These are phyloP conservation scores for Yarrowia yakushimensis DNA, from an alignment of 805 yeast species.

Conservation along the genomic window DNA sequence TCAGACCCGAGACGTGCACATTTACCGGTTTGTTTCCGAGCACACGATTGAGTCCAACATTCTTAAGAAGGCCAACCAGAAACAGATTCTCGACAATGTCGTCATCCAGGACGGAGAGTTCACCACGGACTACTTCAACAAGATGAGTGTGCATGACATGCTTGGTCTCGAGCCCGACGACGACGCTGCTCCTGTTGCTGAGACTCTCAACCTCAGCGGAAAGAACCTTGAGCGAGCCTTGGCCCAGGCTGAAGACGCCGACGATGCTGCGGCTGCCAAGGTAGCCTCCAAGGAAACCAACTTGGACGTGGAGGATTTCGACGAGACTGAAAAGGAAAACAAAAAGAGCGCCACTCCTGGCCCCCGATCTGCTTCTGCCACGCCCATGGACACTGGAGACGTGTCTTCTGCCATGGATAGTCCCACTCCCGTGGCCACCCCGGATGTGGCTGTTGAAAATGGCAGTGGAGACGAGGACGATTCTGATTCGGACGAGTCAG, in stretches of 20 bases:
- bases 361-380: constrained; percentile 32
- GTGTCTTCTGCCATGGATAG: constrained; percentile 28
- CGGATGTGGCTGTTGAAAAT: not conserved
- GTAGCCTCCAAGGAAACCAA: constrained; percentile 83
- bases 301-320: constrained; percentile 82
- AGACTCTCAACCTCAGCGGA: constrained; percentile 33
- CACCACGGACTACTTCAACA: constrained; percentile 92
- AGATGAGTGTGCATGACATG: constrained; percentile 78
- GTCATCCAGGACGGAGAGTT: constrained; percentile 98
- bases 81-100: constrained; percentile 87
- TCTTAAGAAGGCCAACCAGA: constrained; percentile 88
- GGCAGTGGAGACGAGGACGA: not conserved
- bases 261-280: constrained; percentile 69
- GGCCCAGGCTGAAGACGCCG: constrained; percentile 94
- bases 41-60: constrained; percentile 95
- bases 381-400: constrained; percentile 29
- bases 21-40: constrained; percentile 92
- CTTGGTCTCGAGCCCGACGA: constrained; percentile 55
- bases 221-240: constrained; percentile 51
- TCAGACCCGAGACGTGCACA: constrained; percentile 95
- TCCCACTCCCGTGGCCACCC: constrained; percentile 8
- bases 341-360: constrained; percentile 25
- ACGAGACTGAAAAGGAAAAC: constrained; percentile 42
- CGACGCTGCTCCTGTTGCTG: constrained; percentile 39
- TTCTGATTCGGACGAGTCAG: constrained; percentile 50